phyloP scores from a whole-genome alignment of 345 rosid species.

The Salix arbutifolia region DNA sequence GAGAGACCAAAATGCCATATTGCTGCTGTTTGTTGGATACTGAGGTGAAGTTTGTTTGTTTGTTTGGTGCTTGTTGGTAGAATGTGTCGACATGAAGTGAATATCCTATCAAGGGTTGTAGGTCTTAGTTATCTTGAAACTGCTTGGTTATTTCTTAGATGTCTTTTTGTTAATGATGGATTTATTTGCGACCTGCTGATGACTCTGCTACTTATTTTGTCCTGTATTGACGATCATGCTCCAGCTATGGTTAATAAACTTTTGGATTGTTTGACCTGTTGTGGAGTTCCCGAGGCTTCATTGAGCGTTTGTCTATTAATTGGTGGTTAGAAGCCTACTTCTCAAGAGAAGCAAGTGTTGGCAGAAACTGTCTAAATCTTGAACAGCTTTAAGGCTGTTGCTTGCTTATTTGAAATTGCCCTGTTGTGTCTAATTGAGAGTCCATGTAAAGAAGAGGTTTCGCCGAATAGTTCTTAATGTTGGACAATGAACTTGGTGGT shows the following conservation, averaged over 20 bases:
- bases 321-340: background rate
- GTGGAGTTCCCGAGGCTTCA: background rate
- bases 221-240: background rate
- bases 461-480: background rate
- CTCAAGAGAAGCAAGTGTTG: background rate
- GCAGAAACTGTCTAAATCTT: background rate
- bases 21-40: background rate
- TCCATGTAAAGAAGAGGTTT: background rate
- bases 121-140: background rate
- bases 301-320: background rate
- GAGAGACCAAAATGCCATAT: background rate
- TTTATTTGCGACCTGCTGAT: background rate
- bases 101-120: background rate
- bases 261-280: background rate
- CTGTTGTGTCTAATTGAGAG: background rate
- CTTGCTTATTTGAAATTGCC: background rate
- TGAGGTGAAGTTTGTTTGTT: slow-evolving; percentile 8
- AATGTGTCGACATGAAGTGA: slow-evolving; percentile 20
- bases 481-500: background rate
- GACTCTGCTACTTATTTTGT: background rate
- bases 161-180: background rate
- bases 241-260: background rate
- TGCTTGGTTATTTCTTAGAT: background rate
- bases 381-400: background rate
- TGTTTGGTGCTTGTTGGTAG: slow-evolving; percentile 11